Conservation (phyloP, 805 yeast genomes). For the Lachancea cidri region DNA sequence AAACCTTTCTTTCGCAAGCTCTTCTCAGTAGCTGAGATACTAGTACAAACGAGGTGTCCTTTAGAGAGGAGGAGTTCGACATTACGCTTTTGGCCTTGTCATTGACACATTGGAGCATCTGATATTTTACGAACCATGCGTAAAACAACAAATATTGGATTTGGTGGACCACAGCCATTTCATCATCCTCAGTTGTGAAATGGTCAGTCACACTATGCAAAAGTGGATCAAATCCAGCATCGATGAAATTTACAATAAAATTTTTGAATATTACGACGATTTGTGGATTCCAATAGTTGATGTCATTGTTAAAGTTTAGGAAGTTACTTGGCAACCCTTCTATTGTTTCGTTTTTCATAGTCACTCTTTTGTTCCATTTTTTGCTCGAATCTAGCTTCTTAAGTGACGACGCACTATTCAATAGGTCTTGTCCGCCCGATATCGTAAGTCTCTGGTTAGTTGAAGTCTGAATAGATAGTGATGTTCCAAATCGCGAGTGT, state of each 20-base stretch:
- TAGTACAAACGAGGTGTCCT: slow-evolving; percentile 55
- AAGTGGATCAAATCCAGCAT: slow-evolving; percentile 70
- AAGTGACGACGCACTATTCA: slow-evolving; percentile 48
- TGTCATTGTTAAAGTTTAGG: slow-evolving; percentile 18
- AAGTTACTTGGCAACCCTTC: slow-evolving; percentile 30
- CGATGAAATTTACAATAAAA: slow-evolving; percentile 57
- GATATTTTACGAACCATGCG: slow-evolving; percentile 75
- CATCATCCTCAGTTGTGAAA: slow-evolving; percentile 38
- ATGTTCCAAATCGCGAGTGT: slow-evolving; percentile 88
- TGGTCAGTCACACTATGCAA: slow-evolving; percentile 47
- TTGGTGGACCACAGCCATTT: slow-evolving; percentile 28
- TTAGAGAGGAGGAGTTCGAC: slow-evolving; percentile 50
- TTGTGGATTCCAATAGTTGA: slow-evolving; percentile 30
- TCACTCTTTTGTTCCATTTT: slow-evolving; percentile 49
- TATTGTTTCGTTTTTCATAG: slow-evolving; percentile 25
- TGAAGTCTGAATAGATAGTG: slow-evolving; percentile 63
- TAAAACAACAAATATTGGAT: slow-evolving; percentile 52
- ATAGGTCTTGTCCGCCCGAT: slow-evolving; percentile 65
- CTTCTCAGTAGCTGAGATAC: slow-evolving; percentile 38
- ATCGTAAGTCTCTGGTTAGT: slow-evolving; percentile 57
- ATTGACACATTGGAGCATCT: slow-evolving; percentile 37
- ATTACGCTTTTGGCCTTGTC: slow-evolving; percentile 29
- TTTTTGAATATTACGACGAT: slow-evolving; percentile 32
- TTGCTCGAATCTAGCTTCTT: slow-evolving; percentile 63
- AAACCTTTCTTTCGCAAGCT: slow-evolving; percentile 40